Base-by-base conservation (phyloP, 1,139 yeast genomes). In the Tardiomyces digboiensis region DNA sequence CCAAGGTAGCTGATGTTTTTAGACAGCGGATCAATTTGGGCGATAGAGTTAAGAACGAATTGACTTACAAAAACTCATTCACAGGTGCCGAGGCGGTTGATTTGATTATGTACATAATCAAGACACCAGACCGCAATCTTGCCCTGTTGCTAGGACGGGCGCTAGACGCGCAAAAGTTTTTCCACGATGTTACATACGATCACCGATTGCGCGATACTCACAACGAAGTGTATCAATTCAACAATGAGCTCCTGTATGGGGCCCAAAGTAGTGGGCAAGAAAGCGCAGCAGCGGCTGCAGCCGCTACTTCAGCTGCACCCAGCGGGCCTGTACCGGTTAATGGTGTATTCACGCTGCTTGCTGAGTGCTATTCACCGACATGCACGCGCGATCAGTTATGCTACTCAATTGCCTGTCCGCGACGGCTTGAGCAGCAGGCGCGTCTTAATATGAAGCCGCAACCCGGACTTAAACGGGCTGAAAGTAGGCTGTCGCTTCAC, bases 321-420 rank as follows among this genome's bases (percentile, higher is more conserved):
- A 14, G 21, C 23, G 45, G 52, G 33, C 45, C 50, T 5, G 56
- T 53, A n/a, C 56, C 75, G 1, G 88, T 86, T 12, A 86, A 86
- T 62, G 98, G 98, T 53, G 95, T 91, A 4, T 93, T 91, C 61
- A 89, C 96, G 1, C 70, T 91, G 40, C 69, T 91, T 50, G 86
- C 97, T 0, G 96, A 89, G 57, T 91, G 98, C 65, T 91, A 91
- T 59, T 88, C 97, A 0, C 95, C 98, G 29, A 91, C 98, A 0
- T 91, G 98, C 67, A 82, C 95, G 3, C 71, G 95, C 45, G 94
- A 87, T 58, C 73, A 78, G 33, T 69, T 91, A 39, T 91, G 98
- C 65, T 91, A 91, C 64, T 84, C 95, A 44, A 89, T 91, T 54
- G 94, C 97, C n/a, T 91, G 98, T 66, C 98, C 98, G 10, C 76